Conservation (phyloP, 768 basidiomycete species). For the Tricholoma sp. region DNA sequence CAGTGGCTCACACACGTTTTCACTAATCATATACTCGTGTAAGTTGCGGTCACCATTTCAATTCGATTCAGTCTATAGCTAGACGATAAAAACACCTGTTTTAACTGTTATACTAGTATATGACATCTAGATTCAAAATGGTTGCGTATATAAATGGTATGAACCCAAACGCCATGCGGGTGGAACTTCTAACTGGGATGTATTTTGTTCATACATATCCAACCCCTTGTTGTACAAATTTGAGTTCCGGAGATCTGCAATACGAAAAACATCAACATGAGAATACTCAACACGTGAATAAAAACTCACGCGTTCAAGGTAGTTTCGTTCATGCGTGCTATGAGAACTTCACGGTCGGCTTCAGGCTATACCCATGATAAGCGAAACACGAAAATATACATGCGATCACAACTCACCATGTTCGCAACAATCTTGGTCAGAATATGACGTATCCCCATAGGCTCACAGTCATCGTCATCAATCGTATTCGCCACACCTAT, state of each 20-base stretch:
- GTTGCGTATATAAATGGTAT: not conserved
- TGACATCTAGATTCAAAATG: not conserved
- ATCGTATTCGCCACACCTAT: conserved; percentile 3
- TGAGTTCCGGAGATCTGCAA: not conserved
- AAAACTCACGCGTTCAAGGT: not conserved
- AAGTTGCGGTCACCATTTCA: too few relatives aligned
- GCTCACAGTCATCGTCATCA: conserved; percentile 27
- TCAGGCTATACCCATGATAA: not conserved
- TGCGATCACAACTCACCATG: conserved; percentile 1
- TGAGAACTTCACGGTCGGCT: not conserved
- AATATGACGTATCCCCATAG: conserved; percentile 22
- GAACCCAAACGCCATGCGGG: not conserved
- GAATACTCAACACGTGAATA: not conserved
- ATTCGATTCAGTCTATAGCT: too few relatives aligned
- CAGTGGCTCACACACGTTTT: too few relatives aligned
- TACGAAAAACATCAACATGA: not conserved
- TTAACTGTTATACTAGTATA: too few relatives aligned
- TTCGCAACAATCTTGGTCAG: conserved; percentile 14
- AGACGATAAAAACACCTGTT: too few relatives aligned
- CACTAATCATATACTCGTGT: too few relatives aligned
- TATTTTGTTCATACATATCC: not conserved
- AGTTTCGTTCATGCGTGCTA: not conserved
- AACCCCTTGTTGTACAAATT: not conserved
- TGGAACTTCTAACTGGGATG: not conserved
- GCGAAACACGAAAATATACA: not conserved